These are phyloP conservation scores for Acrocalymma vagum DNA, from an alignment of 2,329 filamentous ascomycete genomes.

Conservation along the genomic window DNA sequence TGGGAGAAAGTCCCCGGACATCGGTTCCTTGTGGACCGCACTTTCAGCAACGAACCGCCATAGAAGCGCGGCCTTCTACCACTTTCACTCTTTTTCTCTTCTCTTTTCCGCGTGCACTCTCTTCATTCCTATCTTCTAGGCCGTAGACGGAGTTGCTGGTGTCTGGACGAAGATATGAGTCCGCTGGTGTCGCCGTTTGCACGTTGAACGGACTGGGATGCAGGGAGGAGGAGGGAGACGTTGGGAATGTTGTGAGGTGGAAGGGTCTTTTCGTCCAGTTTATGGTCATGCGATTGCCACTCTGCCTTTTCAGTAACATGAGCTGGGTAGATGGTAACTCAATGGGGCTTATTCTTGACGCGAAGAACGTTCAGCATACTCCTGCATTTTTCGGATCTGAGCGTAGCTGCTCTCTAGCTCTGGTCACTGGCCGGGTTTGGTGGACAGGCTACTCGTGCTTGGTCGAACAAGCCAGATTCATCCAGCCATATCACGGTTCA, in stretches of 20 bases:
- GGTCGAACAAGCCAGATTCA: constrained; percentile 74
- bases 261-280: constrained; percentile 85
- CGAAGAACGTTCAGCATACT: constrained; percentile 75
- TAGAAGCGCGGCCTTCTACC: constrained; percentile 91
- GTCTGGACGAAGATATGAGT: constrained; percentile 90
- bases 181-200: constrained; percentile 61
- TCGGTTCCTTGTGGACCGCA: constrained; percentile 60
- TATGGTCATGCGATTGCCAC: constrained; percentile 97
- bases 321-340: constrained; percentile 77
- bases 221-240: constrained; percentile 43
- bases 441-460: constrained; percentile 58
- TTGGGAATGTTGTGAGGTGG: constrained; percentile 38
- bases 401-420: constrained; percentile 40
- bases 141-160: constrained; percentile 53
- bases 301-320: constrained; percentile 44
- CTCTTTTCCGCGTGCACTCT: constrained; percentile 64
- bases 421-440: constrained; percentile 16
- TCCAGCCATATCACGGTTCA: constrained; percentile 59
- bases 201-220: constrained; percentile 25
- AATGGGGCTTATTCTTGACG: constrained; percentile 99
- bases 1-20: constrained; percentile 99
- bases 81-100: constrained; percentile 50
- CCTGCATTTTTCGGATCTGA: constrained; percentile 55
- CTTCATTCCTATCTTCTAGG: constrained; percentile 30
- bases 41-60: constrained; percentile 99